Base-by-base conservation (phyloP, 148 eudicot species). In the Bassia scoparia region DNA sequence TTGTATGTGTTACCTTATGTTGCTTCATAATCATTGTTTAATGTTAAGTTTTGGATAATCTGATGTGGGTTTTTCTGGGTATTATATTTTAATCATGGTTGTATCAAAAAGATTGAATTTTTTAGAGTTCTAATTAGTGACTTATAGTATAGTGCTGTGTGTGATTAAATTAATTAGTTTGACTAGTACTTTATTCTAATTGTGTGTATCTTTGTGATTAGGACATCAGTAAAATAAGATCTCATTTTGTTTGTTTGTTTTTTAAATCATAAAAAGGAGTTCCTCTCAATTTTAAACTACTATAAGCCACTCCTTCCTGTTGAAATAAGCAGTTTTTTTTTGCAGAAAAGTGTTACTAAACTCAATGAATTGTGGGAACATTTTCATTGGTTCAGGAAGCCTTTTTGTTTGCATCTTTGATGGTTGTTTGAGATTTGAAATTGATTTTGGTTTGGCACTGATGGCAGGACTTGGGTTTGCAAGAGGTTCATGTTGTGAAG, bases 91-190 rank as follows among this genome's bases (percentile, higher is more conserved):
- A 86, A 87, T 85, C 76, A 81, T 78, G 79, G 79, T 71, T 78
- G 70, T 81, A 77, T 82, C 48, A 70, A 81, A 82, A 78, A 85
- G 67, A 76, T 70, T 76, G 79, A 53, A 48, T 76, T 78, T 89
- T 90, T 82, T 75, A 76, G 61, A 59, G 79, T 52, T 81, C 81
- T 74, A 38, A 81, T 80, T 73, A 81, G 71, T 81, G 76, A 75
- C 59, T 79, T 75, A 70, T 79, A 81, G 34, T 77, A 78, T 78
- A 67, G 66, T 82, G 64, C 18, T 54, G 67, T 65, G n/a, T 70
- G 67, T 70, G 83, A 79, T 87, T 85, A 90, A 89, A 86, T n/a
- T 34, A 81, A 87, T 79, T 82, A 80, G 79, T 81, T 86, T 82
- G 79, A 85, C 89, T 78, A 77, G 61, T 81, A 60, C 80, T 78